Evolutionary conservation across 768 basidiomycete genomes (phyloP).

Genomic region (Pleurotus djamor): DNA sequence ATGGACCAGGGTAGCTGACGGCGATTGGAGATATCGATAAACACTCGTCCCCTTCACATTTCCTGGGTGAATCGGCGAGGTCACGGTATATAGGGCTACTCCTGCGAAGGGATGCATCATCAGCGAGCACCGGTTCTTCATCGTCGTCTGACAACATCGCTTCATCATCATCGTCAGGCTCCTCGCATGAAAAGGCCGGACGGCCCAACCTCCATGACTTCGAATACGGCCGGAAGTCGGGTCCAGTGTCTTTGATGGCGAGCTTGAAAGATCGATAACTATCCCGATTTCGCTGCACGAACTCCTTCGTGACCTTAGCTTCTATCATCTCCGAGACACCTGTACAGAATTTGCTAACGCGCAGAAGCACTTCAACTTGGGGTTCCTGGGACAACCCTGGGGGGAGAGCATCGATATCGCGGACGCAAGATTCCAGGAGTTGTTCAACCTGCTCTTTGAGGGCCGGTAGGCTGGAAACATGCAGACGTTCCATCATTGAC

Average conservation of each 20-base stretch:
- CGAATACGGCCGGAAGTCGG: slow-evolving; percentile 28
- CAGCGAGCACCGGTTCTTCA: too few relatives aligned
- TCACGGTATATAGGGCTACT: too few relatives aligned
- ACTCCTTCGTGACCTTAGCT: slow-evolving; percentile 13
- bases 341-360: slow-evolving; percentile 41
- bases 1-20: too few relatives aligned
- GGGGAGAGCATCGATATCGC: slow-evolving; percentile 38
- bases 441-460: slow-evolving; percentile 36
- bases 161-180: background rate
- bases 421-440: slow-evolving; percentile 31
- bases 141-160: background rate
- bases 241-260: slow-evolving; percentile 27
- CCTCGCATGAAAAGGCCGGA: background rate
- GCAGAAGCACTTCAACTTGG: slow-evolving; percentile 39
- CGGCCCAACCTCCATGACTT: background rate
- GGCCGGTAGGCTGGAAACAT: slow-evolving; percentile 40
- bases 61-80: too few relatives aligned
- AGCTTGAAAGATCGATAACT: slow-evolving; percentile 26
- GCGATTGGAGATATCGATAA: too few relatives aligned
- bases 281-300: slow-evolving; percentile 26
- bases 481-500: background rate
- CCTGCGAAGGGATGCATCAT: too few relatives aligned
- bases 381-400: slow-evolving; percentile 32
- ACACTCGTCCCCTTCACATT: too few relatives aligned
- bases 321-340: slow-evolving; percentile 24